phyloP scores from a whole-genome alignment of 768 basidiomycete species.

The Dentipellis sp. region DNA sequence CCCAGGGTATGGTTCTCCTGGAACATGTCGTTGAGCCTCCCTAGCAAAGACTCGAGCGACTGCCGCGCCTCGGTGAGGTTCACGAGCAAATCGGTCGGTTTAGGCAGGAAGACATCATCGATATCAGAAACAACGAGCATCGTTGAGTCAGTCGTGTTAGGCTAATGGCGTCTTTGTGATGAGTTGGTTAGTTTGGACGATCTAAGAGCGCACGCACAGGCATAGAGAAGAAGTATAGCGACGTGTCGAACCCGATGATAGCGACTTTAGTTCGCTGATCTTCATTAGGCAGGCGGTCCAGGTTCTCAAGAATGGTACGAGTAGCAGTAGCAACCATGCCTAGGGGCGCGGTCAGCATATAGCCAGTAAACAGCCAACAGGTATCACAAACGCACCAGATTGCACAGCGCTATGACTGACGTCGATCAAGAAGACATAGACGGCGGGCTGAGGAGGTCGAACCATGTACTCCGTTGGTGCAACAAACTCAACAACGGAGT shows the following conservation, averaged over 20 bases:
- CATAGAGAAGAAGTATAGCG: constrained; percentile 95
- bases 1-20: constrained; percentile 90
- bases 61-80: constrained; percentile 81
- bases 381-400: constrained; percentile 46
- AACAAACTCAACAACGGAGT: constrained; percentile 91
- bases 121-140: constrained; percentile 98
- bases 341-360: constrained; percentile 16
- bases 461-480: constrained; percentile 99
- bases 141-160: constrained; percentile 66
- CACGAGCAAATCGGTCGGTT: constrained; percentile 92
- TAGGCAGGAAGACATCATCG: constrained; percentile 95
- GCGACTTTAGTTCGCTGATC: constrained; percentile 89
- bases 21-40: constrained; percentile 93
- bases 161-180: constrained; percentile 25
- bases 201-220: constrained; percentile 39
- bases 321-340: constrained; percentile 99
- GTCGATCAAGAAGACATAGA: constrained; percentile 95
- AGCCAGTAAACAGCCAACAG: too few species aligned
- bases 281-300: constrained; percentile 93
- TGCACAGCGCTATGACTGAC: constrained; percentile 89
- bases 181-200: not conserved
- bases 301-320: constrained; percentile 88
- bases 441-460: constrained; percentile 93
- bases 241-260: constrained; percentile 85
- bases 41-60: constrained; percentile 73